phyloP scores from a whole-genome alignment of 129 eudicot species.

The Cynara cardunculus region DNA sequence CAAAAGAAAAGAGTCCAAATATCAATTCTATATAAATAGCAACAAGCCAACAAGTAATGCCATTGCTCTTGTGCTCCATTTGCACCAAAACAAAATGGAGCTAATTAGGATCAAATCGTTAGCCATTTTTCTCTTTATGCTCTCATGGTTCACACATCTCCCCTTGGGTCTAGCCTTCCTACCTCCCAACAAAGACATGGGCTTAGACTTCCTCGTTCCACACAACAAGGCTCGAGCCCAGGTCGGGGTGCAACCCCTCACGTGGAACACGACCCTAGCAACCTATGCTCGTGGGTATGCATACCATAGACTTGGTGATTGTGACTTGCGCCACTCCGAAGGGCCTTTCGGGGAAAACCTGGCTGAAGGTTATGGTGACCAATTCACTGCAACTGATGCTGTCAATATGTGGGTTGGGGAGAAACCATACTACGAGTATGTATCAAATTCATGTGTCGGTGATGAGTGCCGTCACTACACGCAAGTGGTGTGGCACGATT shows the following conservation, averaged over 20 bases:
- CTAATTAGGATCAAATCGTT: constrained; percentile 1
- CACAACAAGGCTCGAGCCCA: constrained; percentile 70
- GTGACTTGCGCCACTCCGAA: constrained; percentile 36
- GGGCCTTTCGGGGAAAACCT: constrained; percentile 68
- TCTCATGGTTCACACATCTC: constrained; percentile 1
- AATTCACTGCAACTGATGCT: constrained; percentile 38
- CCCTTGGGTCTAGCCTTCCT: not conserved
- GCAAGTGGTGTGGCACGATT: constrained; percentile 63
- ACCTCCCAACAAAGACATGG: constrained; percentile 9
- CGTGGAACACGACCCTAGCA: constrained; percentile 56
- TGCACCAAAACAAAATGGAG: constrained; percentile 27
- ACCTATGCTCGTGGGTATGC: constrained; percentile 52
- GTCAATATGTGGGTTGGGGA: constrained; percentile 62
- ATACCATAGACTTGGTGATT: constrained; percentile 32
- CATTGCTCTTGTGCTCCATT: constrained; percentile 13
- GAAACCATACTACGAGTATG: constrained; percentile 37
- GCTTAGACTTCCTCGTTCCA: constrained; percentile 37
- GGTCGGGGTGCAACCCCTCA: constrained; percentile 47
- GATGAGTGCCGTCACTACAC: constrained; percentile 66
- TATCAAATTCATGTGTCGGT: constrained; percentile 43
- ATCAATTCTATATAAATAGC: constrained; percentile 10
- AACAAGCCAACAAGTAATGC: constrained; percentile 7
- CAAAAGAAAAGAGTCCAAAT: not conserved
- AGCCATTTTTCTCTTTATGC: constrained; percentile 2
- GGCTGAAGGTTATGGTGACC: constrained; percentile 45